Conservation (phyloP, 2,329 filamentous ascomycete species). For the Sclerotinia borealis region DNA sequence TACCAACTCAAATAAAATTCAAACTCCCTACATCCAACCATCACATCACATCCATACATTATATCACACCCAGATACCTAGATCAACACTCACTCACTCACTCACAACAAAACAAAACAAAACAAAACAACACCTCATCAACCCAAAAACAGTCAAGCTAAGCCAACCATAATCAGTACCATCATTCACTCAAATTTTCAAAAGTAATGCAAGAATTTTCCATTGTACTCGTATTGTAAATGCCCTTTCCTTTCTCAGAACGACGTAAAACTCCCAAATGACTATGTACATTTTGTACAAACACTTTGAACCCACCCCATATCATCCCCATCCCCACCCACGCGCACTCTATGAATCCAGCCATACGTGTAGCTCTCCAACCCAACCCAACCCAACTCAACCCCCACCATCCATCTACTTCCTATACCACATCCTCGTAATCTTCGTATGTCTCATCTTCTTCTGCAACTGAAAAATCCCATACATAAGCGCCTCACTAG, state of each 20-base stretch:
- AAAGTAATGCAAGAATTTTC: too few species aligned
- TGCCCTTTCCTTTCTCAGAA: not conserved
- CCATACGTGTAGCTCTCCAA: not conserved
- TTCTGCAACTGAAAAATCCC: conserved; percentile 18
- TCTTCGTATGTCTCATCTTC: conserved; percentile 19
- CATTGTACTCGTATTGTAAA: not conserved
- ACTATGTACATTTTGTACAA: conserved; percentile 10
- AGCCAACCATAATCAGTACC: too few species aligned
- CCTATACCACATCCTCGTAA: conserved; percentile 19
- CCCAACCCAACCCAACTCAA: not conserved
- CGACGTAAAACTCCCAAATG: not conserved
- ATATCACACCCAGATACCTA: too few species aligned
- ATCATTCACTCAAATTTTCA: too few species aligned
- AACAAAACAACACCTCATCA: too few species aligned
- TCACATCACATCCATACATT: too few species aligned
- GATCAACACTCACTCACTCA: too few species aligned
- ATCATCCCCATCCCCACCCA: not conserved
- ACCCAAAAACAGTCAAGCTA: too few species aligned
- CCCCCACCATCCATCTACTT: conserved; percentile 10
- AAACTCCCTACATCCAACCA: too few species aligned
- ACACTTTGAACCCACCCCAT: not conserved
- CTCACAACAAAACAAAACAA: too few species aligned
- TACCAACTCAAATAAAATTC: too few species aligned
- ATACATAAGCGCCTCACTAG: conserved; percentile 58
- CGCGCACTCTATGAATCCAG: not conserved